Percentiles rank a stretch among this genome's conserved stretches.
Evolutionary conservation across 768 basidiomycete genomes (phyloP).

Genomic region (Russula emetica): DNA sequence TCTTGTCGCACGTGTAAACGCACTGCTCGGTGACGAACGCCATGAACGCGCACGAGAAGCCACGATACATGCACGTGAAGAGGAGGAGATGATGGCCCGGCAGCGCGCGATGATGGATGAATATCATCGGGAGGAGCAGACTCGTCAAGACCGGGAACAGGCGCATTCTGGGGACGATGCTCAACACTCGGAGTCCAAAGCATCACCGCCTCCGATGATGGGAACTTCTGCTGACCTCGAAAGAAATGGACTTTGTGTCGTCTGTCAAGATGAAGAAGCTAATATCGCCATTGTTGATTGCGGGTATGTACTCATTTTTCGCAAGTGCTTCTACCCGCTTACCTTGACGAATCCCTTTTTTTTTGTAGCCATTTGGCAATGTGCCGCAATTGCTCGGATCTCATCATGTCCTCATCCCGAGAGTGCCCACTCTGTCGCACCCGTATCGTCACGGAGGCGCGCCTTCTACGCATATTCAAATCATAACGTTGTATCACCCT

Average conservation of each 20-base stretch:
- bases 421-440: constrained; percentile 92
- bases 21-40: constrained; percentile 61
- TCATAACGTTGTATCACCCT: constrained; percentile 32
- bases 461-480: constrained; percentile 74
- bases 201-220: constrained; percentile 31
- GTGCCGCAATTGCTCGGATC: constrained; percentile 74
- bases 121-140: constrained; percentile 32
- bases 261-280: constrained; percentile 93
- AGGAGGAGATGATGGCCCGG: constrained; percentile 26
- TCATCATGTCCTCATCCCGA: constrained; percentile 70
- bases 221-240: constrained; percentile 41
- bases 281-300: constrained; percentile 93
- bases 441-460: constrained; percentile 76
- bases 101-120: constrained; percentile 31
- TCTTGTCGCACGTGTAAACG: constrained; percentile 64
- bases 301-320: constrained; percentile 54
- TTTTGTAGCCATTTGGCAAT: constrained; percentile 66
- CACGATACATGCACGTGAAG: constrained; percentile 36
- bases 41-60: constrained; percentile 48
- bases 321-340: background rate
- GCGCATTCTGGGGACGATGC: background rate
- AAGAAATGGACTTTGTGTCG: constrained; percentile 76
- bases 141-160: constrained; percentile 27
- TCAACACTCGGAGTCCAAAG: constrained; percentile 25
- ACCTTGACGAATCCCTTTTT: background rate